Evolutionary conservation across 2,329 filamentous ascomycete genomes (phyloP), one percentile per base, ranked within the genome.

Genomic region (Orbilia oligospora): DNA sequence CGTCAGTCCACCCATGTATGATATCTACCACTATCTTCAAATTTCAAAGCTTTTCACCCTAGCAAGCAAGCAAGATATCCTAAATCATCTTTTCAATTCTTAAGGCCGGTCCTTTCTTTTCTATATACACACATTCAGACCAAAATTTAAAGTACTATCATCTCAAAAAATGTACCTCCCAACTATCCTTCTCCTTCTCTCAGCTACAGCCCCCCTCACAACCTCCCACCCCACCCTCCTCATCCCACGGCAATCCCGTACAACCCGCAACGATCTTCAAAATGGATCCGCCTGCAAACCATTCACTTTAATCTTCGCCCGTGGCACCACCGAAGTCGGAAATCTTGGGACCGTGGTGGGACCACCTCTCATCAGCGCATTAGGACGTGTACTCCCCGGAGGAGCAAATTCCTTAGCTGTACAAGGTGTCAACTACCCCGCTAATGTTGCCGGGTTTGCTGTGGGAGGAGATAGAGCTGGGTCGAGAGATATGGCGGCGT

Each of bases 381-480:
- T 84, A 3, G 55, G 68, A 16, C 48, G 44, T 8, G 58, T 69
- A 0, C 58, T 82, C 55, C 78, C 71, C 18, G 66, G 71, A 10
- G 77, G 69, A 1, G 41, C 53, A 30, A 77, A 80, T 20, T 49
- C 83, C 6, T n/a, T 66, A 22, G 80, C 79, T 4, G 79, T 83
- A 0, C 82, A 83, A 73, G 83, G 83, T 1, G 81, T 83, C 27
- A 71, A 82, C 10, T 83, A 83, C 41, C 51, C 75, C 1, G 83
- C 83, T 12, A 71, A 66, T 20, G 53, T 82, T 3, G 41, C 64
- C 0, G 82, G 81, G 0, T 83, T 82, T 53, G 58, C 81, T 4
- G 58, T 56, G 6, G 82, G 83, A 2, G 82, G 82, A 2, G 81
- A 81, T 53, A n/a, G 79, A 8, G 49, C 49, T 1, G 82, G 81